Evolutionary conservation across 306 rosid species (phyloP), one percentile per base, ranked within the genome.

Genomic region (Lathyrus sativus): DNA sequence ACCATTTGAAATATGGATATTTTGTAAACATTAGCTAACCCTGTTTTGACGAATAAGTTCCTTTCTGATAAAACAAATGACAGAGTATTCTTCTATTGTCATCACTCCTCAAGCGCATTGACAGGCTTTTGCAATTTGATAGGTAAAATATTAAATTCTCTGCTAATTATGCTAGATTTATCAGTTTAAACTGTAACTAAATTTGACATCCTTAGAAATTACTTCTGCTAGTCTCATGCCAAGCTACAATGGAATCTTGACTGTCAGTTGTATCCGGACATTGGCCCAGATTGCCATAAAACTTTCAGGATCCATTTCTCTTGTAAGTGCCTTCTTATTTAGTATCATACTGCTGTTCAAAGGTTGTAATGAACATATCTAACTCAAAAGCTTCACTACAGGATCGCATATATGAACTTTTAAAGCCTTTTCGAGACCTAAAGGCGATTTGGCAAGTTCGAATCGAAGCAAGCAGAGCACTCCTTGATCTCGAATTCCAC

Each of bases 401-500:
- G 98, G 98, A 90, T 68, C 95, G 98, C 6, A 75, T 90, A 19
- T 76, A 80, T 72, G 95, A 83, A 78, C 95, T 93, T 61, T 80
- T 93, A 63, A 85, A 82, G 69, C 91, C 98, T 49, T 90, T 80
- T 76, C 82, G 86, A 33, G 86, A 88, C 79, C 60, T 64, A 17
- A 88, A 88, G 76, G 76, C 84, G 45, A 63, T 77, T 61, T 90
- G 95, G 98, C 90, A 84, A 85, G 95, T 93, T 76, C 96, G 87
- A 63, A 80, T 85, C 71, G 98, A 93, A 87, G 97, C 99, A 59
- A 81, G 85, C 75, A 79, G 87, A 80, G 86, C 97, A 54, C 93
- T 88, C 28, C 97, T 93, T 76, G 98, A 93, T 81, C 96, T 93
- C 19, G 98, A 93, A 78, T 90, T 83, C 80, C 95, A 90, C 73